phyloP scores from a whole-genome alignment of 352 stramenopile species.

The Phytophthora foliorum region DNA sequence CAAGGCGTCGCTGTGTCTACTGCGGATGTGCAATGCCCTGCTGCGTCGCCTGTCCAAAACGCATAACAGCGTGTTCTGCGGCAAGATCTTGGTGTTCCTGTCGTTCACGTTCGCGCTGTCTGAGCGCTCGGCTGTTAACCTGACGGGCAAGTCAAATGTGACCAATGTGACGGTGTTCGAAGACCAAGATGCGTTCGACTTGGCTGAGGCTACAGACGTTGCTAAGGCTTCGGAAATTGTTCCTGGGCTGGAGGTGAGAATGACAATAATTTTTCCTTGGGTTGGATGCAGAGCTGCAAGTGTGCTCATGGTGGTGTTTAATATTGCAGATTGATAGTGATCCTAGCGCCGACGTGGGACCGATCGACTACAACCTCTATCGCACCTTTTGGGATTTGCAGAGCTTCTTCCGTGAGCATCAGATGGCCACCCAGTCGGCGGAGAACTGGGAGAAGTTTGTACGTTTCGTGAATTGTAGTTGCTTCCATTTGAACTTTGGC shows the following conservation, averaged over 20 bases:
- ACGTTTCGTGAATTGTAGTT: slow-evolving; percentile 37
- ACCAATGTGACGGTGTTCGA: slow-evolving; percentile 85
- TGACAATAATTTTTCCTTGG: not conserved
- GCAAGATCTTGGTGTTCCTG: slow-evolving; percentile 89
- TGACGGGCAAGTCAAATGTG: slow-evolving; percentile 83
- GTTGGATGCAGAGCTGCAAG: not conserved
- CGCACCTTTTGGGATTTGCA: slow-evolving; percentile 93
- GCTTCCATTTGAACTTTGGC: not conserved
- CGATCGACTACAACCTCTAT: slow-evolving; percentile 93
- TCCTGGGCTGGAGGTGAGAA: slow-evolving; percentile 41
- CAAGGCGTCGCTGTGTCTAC: slow-evolving; percentile 84
- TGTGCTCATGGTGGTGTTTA: slow-evolving; percentile 9
- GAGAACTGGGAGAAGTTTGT: slow-evolving; percentile 89
- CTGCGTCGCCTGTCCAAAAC: slow-evolving; percentile 89
- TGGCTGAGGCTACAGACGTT: slow-evolving; percentile 63
- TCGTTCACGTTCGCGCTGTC: slow-evolving; percentile 89
- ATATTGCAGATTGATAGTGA: slow-evolving; percentile 61
- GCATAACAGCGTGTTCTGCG: slow-evolving; percentile 92
- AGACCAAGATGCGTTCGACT: slow-evolving; percentile 80
- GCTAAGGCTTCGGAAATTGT: slow-evolving; percentile 40
- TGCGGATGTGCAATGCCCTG: slow-evolving; percentile 88
- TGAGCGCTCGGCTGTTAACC: slow-evolving; percentile 87
- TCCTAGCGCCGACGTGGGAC: slow-evolving; percentile 47
- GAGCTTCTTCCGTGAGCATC: slow-evolving; percentile 85
- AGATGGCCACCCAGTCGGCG: slow-evolving; percentile 65